These are phyloP conservation scores for Periconia digitata DNA, from an alignment of 2,329 filamentous ascomycete species.

Conservation along the genomic window DNA sequence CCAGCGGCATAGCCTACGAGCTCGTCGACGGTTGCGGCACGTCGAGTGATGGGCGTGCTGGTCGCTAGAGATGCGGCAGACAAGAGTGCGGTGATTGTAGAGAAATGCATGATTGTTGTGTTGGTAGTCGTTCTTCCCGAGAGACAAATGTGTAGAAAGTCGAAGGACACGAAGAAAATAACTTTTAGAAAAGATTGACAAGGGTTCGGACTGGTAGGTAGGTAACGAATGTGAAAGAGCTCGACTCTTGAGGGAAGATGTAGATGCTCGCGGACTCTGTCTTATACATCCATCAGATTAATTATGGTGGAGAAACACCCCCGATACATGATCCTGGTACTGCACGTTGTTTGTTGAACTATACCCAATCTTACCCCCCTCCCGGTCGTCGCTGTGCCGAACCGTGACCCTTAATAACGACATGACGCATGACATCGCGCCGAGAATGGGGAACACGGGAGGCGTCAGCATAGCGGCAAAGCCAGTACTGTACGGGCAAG, in stretches of 20 bases:
- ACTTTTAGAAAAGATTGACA: slow-evolving; percentile 7
- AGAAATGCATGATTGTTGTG: slow-evolving; percentile 27
- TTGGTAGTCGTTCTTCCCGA: neutral
- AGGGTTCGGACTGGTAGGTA: slow-evolving; percentile 6
- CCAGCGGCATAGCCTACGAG: slow-evolving; percentile 52
- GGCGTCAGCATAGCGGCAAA: no score
- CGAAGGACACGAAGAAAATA: slow-evolving; percentile 9
- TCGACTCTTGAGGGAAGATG: slow-evolving; percentile 16
- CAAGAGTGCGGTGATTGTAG: slow-evolving; percentile 25
- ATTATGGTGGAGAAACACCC: no score
- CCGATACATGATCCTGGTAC: no score
- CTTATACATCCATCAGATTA: no score
- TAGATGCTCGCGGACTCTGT: no score
- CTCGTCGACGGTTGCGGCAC: slow-evolving; percentile 31
- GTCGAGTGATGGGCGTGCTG: slow-evolving; percentile 24
- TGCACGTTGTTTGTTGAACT: no score
- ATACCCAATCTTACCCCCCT: no score
- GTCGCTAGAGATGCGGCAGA: slow-evolving; percentile 28
- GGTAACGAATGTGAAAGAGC: slow-evolving; percentile 18
- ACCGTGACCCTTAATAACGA: no score
- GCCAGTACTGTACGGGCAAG: no score
- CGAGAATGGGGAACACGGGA: no score
- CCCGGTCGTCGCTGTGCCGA: no score
- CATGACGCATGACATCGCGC: no score
- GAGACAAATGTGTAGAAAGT: slow-evolving; percentile 2